These are phyloP conservation scores for Pyrenophora graminea DNA, from an alignment of 2,329 filamentous ascomycete species.

Conservation along the genomic window DNA sequence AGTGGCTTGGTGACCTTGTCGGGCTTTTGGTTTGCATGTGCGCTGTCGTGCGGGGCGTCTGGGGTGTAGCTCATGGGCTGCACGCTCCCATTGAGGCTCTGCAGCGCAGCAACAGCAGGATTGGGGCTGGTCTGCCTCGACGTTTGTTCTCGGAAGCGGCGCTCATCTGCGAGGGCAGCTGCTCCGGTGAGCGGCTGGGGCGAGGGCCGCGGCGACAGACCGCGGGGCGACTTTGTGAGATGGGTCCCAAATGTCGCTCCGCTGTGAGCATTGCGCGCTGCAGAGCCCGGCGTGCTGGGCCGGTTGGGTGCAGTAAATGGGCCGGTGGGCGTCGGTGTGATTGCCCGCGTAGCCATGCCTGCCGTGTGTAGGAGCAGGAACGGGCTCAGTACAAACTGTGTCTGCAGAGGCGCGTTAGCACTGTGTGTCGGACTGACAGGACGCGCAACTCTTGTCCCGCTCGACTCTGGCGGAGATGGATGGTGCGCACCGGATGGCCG, in stretches of 20 bases:
- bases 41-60: constrained; percentile 49
- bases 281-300: constrained; percentile 48
- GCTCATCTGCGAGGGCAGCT: constrained; percentile 55
- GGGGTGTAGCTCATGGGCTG: constrained; percentile 41
- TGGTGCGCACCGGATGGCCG: constrained; percentile 3
- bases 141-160: constrained; percentile 49
- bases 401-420: constrained; percentile 19
- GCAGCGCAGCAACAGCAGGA: constrained; percentile 51
- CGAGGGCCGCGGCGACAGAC: constrained; percentile 47
- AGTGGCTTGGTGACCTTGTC: constrained; percentile 54
- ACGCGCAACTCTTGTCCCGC: not conserved
- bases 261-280: constrained; percentile 30
- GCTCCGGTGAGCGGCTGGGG: constrained; percentile 53
- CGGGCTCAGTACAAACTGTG: not conserved
- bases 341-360: constrained; percentile 51
- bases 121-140: constrained; percentile 55
- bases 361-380: constrained; percentile 3
- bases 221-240: constrained; percentile 50
- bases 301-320: constrained; percentile 47
- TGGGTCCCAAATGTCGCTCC: constrained; percentile 43
- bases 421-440: not conserved
- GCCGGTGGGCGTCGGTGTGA: constrained; percentile 49
- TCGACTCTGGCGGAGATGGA: not conserved
- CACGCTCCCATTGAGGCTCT: constrained; percentile 49
- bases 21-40: constrained; percentile 55